These are phyloP conservation scores for Trichoderma reesei DNA, from an alignment of 495 filamentous ascomycete genomes.

Conservation along the genomic window DNA sequence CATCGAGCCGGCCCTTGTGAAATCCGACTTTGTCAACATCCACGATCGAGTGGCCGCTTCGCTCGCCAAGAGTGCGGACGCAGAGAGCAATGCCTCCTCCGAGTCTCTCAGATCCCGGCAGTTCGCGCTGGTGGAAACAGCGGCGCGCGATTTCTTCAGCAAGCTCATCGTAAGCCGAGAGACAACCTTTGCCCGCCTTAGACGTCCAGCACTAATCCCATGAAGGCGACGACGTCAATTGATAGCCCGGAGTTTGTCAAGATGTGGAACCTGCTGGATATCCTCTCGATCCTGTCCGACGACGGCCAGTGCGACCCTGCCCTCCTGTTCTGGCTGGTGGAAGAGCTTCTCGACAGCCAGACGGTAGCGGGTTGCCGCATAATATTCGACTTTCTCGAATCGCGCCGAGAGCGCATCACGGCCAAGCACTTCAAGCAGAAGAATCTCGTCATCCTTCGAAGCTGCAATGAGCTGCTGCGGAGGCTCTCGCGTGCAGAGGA, in stretches of 20 bases:
- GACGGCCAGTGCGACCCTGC: conserved; percentile 73
- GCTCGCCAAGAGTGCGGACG: neutral
- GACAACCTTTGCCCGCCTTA: conserved; percentile 10
- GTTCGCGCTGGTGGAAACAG: conserved; percentile 65
- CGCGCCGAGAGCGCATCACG: conserved; percentile 75
- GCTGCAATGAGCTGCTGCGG: conserved; percentile 90
- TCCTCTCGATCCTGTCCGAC: conserved; percentile 79
- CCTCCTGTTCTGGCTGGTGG: conserved; percentile 78
- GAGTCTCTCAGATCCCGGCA: conserved; percentile 35
- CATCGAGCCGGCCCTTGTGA: conserved; percentile 71
- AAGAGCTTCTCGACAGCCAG: conserved; percentile 92
- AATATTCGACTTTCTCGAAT: conserved; percentile 90
- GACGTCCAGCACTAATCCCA: conserved; percentile 22
- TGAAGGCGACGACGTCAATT: conserved; percentile 58
- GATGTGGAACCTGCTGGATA: conserved; percentile 90
- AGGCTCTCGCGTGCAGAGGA: conserved; percentile 89
- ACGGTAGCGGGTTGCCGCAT: conserved; percentile 82
- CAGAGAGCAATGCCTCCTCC: neutral
- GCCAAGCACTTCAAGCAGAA: conserved; percentile 80
- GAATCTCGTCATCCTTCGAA: conserved; percentile 74
- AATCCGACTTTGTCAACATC: conserved; percentile 45
- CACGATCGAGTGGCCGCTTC: conserved; percentile 24
- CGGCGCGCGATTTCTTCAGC: conserved; percentile 69
- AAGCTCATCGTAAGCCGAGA: conserved; percentile 50
- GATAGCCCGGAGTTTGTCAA: conserved; percentile 63